A percentile compares a stretch with the other conserved stretches of the same genome.
Conservation (phyloP, 257 asterid genomes). For the Solanum chilense region DNA sequence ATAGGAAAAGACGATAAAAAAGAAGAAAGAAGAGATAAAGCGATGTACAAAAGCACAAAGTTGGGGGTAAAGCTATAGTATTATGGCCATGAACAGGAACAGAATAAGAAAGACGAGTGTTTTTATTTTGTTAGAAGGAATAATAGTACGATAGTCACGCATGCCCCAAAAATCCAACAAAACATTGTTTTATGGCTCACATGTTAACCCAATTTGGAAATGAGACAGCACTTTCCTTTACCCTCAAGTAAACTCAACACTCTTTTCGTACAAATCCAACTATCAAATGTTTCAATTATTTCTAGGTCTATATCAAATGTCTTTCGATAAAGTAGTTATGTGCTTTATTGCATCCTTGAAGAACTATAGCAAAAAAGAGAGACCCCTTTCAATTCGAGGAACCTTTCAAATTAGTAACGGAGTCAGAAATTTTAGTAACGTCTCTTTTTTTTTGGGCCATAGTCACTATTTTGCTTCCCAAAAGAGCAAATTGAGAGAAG, state of each 20-base stretch:
- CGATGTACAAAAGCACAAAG: not conserved
- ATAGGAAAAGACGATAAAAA: not conserved
- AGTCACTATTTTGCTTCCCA: not conserved
- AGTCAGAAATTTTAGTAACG: not conserved
- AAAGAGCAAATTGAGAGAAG: not conserved
- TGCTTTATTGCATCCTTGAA: not conserved
- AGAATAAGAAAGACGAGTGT: not conserved
- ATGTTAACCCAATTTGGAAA: constrained; percentile 9
- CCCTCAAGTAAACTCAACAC: not conserved
- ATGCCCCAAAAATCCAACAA: not conserved
- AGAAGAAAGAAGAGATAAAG: not conserved
- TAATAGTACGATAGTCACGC: not conserved
- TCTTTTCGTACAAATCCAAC: not conserved
- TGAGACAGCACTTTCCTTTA: not conserved
- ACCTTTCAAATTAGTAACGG: not conserved
- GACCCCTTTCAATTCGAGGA: not conserved
- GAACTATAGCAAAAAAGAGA: not conserved
- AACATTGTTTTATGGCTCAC: not conserved
- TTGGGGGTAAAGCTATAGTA: not conserved
- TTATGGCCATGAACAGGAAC: not conserved
- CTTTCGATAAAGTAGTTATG: not conserved
- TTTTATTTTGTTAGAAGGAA: not conserved
- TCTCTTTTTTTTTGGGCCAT: not conserved
- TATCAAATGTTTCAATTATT: not conserved
- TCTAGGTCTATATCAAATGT: not conserved